phyloP scores from a whole-genome alignment of 2,329 filamentous ascomycete species.

The Blastomyces silverae region DNA sequence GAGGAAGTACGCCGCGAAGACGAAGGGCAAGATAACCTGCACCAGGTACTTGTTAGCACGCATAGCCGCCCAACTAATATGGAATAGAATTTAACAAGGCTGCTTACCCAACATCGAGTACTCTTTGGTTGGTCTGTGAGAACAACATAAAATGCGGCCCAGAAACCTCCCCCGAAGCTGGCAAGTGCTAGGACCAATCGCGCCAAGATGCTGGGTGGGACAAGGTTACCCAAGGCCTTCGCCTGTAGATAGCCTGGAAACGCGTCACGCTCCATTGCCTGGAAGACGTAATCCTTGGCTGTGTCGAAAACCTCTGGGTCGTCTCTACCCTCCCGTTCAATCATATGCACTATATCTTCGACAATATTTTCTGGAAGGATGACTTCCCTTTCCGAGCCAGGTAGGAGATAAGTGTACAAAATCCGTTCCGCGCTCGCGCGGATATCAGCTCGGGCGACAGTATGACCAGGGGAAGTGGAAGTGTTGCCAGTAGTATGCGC shows the following conservation, averaged over 20 bases:
- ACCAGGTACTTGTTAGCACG: slow-evolving; percentile 21
- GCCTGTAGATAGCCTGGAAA: slow-evolving; percentile 92
- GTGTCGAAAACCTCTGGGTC: slow-evolving; percentile 96
- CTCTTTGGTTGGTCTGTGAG: slow-evolving; percentile 71
- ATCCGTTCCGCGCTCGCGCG: slow-evolving; percentile 95
- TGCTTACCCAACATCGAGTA: slow-evolving; percentile 76
- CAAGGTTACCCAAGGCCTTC: slow-evolving; percentile 92
- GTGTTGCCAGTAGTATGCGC: slow-evolving; percentile 56
- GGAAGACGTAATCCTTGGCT: slow-evolving; percentile 98
- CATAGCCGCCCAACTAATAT: neutral
- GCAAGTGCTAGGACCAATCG: slow-evolving; percentile 78
- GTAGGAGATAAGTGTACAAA: slow-evolving; percentile 92
- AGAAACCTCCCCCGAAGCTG: slow-evolving; percentile 84
- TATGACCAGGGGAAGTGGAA: slow-evolving; percentile 75
- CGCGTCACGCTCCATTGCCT: slow-evolving; percentile 99
- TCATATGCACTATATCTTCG: slow-evolving; percentile 73
- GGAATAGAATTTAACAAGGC: slow-evolving; percentile 10
- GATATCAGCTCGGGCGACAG: slow-evolving; percentile 82
- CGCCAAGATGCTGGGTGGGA: slow-evolving; percentile 81
- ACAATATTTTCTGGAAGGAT: slow-evolving; percentile 84
- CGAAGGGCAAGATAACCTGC: slow-evolving; percentile 79
- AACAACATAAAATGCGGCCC: slow-evolving; percentile 88
- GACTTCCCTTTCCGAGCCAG: slow-evolving; percentile 94
- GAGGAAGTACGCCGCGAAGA: slow-evolving; percentile 79
- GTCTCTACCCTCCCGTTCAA: slow-evolving; percentile 85